A percentile compares a stretch with the other conserved stretches of the same genome.
phyloP scores from a whole-genome alignment of 345 rosid species.

The Pistacia integerrima region DNA sequence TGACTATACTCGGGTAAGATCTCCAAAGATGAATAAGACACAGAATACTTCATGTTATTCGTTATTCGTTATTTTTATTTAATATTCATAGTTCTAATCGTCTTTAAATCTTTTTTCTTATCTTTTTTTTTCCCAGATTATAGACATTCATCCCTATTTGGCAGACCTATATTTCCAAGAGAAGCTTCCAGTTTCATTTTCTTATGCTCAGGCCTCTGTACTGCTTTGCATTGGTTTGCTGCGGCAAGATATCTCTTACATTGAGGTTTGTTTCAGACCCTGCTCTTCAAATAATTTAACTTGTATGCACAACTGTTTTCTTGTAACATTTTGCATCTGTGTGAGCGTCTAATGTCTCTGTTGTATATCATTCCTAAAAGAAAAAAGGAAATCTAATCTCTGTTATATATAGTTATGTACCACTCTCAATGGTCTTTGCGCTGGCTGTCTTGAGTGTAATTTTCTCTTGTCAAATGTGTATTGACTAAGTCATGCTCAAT shows the following conservation, averaged over 20 bases:
- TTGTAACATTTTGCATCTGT: neutral
- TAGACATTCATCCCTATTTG: constrained; percentile 64
- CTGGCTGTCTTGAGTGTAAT: constrained; percentile 1
- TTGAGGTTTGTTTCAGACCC: constrained; percentile 58
- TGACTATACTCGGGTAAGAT: constrained; percentile 70
- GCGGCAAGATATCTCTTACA: constrained; percentile 54
- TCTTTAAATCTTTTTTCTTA: constrained; percentile 2
- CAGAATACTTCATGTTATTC: neutral
- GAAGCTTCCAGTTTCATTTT: constrained; percentile 76
- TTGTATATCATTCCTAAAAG: no score
- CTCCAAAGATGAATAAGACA: constrained; percentile 1
- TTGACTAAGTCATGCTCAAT: neutral
- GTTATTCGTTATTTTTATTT: neutral
- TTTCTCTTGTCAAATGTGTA: constrained; percentile 4
- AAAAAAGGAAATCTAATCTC: no score
- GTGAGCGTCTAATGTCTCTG: neutral
- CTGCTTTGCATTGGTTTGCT: constrained; percentile 88
- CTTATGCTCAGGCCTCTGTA: constrained; percentile 82
- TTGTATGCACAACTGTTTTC: neutral
- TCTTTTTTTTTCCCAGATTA: constrained; percentile 47
- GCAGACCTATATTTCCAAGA: constrained; percentile 75
- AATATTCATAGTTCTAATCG: neutral
- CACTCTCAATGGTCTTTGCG: neutral
- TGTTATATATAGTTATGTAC: neutral
- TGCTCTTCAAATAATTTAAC: constrained; percentile 8